phyloP scores from a whole-genome alignment of 2,329 filamentous ascomycete species.

The Trichoderma breve region DNA sequence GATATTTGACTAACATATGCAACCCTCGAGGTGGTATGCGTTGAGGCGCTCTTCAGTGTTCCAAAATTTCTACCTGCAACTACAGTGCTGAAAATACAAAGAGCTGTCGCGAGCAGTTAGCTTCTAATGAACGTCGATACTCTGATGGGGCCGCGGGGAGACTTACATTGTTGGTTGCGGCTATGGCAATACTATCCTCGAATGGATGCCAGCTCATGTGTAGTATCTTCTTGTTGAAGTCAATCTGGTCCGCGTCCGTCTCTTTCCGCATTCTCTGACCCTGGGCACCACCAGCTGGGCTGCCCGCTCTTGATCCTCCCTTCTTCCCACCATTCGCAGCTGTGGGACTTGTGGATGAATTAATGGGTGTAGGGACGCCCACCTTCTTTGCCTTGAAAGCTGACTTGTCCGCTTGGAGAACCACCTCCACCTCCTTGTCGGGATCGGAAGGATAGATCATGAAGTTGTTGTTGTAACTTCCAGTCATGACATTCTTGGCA shows the following conservation, averaged over 20 bases:
- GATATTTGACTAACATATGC: slow-evolving; percentile 7
- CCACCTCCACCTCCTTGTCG: slow-evolving; percentile 94
- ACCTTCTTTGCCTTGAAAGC: slow-evolving; percentile 99
- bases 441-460: slow-evolving; percentile 99
- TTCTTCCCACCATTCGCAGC: slow-evolving; percentile 74
- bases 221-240: slow-evolving; percentile 99
- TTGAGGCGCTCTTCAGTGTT: slow-evolving; percentile 8
- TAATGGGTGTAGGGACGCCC: slow-evolving; percentile 95
- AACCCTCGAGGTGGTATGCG: not conserved
- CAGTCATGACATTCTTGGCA: slow-evolving; percentile 98
- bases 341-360: slow-evolving; percentile 71
- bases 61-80: slow-evolving; percentile 24
- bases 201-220: slow-evolving; percentile 99
- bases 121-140: not conserved
- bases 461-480: slow-evolving; percentile 99
- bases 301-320: slow-evolving; percentile 80
- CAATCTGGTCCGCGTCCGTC: slow-evolving; percentile 98
- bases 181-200: slow-evolving; percentile 98
- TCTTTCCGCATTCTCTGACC: slow-evolving; percentile 97
- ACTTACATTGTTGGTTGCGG: slow-evolving; percentile 98
- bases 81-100: slow-evolving; percentile 79
- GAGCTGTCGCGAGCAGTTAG: slow-evolving; percentile 49
- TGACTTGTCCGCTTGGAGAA: slow-evolving; percentile 96
- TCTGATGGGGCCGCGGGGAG: not conserved
- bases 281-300: slow-evolving; percentile 74